Percentiles rank a stretch among this genome's conserved stretches.
These are phyloP conservation scores for Nepenthes mirabilis DNA, from an alignment of 148 eudicot genomes.

Conservation along the genomic window DNA sequence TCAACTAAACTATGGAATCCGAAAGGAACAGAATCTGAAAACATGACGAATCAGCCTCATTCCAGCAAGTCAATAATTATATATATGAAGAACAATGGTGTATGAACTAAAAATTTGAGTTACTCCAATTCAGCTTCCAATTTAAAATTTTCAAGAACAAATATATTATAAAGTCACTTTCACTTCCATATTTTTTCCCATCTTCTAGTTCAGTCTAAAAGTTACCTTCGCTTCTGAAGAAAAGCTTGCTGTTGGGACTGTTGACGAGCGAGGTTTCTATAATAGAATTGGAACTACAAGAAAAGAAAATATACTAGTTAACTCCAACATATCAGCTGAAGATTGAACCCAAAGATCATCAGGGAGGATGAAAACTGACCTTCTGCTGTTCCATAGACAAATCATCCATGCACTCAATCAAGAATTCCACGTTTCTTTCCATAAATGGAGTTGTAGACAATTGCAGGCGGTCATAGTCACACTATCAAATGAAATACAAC, in stretches of 20 bases:
- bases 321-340: slow-evolving; percentile 2
- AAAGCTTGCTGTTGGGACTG: slow-evolving; percentile 90
- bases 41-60: no score
- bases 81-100: background rate
- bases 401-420: slow-evolving; percentile 87
- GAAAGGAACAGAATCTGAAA: no score
- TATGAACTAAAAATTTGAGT: no score
- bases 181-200: background rate
- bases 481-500: slow-evolving; percentile 23
- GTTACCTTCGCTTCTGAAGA: slow-evolving; percentile 87
- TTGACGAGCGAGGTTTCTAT: slow-evolving; percentile 67
- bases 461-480: slow-evolving; percentile 80
- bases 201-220: background rate
- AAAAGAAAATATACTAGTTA: slow-evolving; percentile 2
- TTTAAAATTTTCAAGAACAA: background rate
- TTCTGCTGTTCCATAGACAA: slow-evolving; percentile 78
- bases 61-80: no score
- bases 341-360: background rate
- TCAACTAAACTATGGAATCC: no score
- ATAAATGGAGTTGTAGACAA: slow-evolving; percentile 62
- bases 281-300: slow-evolving; percentile 67
- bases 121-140: no score
- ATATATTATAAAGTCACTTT: background rate
- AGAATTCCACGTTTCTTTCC: slow-evolving; percentile 83
- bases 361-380: slow-evolving; percentile 23